These are phyloP conservation scores for Lactuca sativa DNA, from an alignment of 129 eudicot species.

Conservation along the genomic window DNA sequence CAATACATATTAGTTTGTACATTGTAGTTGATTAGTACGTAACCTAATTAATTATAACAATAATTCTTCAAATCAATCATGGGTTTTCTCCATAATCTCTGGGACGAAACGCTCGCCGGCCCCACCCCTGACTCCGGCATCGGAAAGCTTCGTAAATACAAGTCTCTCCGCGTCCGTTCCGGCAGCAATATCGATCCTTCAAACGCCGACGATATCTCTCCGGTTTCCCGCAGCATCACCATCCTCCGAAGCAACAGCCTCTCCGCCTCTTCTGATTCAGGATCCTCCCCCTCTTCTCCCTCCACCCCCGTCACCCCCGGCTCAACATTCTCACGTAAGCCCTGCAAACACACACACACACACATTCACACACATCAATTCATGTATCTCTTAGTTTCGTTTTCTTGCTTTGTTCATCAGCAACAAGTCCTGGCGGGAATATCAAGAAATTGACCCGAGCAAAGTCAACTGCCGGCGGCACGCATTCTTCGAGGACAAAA, in stretches of 20 bases:
- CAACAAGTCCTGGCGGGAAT: conserved; percentile 47
- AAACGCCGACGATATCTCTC: conserved; percentile 21
- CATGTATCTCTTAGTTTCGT: neutral
- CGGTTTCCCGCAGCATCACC: conserved; percentile 48
- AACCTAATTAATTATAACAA: neutral
- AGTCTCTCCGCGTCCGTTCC: conserved; percentile 31
- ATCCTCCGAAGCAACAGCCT: conserved; percentile 27
- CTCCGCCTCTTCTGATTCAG: conserved; percentile 30
- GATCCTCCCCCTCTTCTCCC: conserved; percentile 49
- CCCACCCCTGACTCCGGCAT: conserved; percentile 67
- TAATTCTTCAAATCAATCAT: conserved; percentile 21
- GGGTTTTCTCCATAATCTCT: conserved; percentile 70
- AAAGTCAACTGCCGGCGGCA: conserved; percentile 28
- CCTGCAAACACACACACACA: neutral
- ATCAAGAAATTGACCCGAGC: conserved; percentile 46
- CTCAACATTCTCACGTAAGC: conserved; percentile 62
- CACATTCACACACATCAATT: neutral
- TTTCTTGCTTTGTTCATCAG: conserved; percentile 25
- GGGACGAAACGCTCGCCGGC: conserved; percentile 85
- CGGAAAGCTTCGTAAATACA: conserved; percentile 50
- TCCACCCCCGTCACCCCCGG: conserved; percentile 39
- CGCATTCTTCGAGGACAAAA: conserved; percentile 29
- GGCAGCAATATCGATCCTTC: conserved; percentile 15
- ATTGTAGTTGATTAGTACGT: neutral
- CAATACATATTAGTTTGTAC: neutral